Evolutionary conservation across 2,329 filamentous ascomycete species (phyloP).

Genomic region (Fusarium lyarnte): DNA sequence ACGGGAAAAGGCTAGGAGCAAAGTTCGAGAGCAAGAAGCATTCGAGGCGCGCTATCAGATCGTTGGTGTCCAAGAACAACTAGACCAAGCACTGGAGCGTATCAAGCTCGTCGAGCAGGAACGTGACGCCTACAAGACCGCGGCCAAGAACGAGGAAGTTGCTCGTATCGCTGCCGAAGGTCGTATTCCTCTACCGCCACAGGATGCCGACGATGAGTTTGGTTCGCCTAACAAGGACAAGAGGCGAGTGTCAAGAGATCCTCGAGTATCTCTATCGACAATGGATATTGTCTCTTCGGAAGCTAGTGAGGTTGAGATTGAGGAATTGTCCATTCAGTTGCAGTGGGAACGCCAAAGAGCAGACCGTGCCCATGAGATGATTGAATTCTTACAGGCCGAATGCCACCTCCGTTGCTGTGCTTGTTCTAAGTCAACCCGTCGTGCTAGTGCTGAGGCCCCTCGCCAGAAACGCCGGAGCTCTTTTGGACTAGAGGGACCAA

Average conservation of each 20-base stretch:
- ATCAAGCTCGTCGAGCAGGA: constrained; percentile 76
- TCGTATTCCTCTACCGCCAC: constrained; percentile 70
- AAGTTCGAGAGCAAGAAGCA: constrained; percentile 73
- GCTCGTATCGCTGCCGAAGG: constrained; percentile 78
- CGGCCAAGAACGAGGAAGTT: constrained; percentile 77
- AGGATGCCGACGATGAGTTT: constrained; percentile 69
- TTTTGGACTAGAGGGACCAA: constrained; percentile 38
- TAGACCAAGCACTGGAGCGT: constrained; percentile 70
- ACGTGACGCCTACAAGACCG: constrained; percentile 77
- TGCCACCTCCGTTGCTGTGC: constrained; percentile 75
- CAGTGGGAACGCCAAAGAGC: constrained; percentile 71
- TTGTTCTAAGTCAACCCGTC: constrained; percentile 57
- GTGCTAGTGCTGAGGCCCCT: constrained; percentile 12
- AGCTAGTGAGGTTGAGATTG: constrained; percentile 66
- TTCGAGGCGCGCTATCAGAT: constrained; percentile 74
- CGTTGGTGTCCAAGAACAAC: constrained; percentile 71
- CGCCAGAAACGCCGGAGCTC: constrained; percentile 41
- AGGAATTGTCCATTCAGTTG: constrained; percentile 62
- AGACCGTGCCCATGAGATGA: constrained; percentile 74
- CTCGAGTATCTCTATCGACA: constrained; percentile 58
- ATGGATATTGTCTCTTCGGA: constrained; percentile 64
- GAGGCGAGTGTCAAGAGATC: constrained; percentile 45
- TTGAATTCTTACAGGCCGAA: constrained; percentile 81
- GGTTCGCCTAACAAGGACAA: constrained; percentile 70
- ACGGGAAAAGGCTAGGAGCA: constrained; percentile 69